Percentiles rank a stretch among this genome's conserved stretches.
Conservation (phyloP, 768 basidiomycete genomes). For the Obba rivulosa region DNA sequence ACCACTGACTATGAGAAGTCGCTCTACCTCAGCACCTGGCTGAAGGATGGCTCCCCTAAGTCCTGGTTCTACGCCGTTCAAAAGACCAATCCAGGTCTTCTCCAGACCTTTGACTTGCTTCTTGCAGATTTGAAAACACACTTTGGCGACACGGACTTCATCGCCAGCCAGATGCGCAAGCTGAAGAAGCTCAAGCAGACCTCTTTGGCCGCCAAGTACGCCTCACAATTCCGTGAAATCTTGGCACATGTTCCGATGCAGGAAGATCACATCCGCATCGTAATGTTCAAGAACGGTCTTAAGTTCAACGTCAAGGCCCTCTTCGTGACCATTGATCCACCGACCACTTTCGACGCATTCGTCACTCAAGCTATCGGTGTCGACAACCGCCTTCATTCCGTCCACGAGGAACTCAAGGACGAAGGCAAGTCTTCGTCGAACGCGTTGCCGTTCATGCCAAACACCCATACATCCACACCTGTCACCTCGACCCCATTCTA, state of each 20-base stretch:
- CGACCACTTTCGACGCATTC: constrained; percentile 2
- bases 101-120: background rate
- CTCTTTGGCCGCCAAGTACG: constrained; percentile 23
- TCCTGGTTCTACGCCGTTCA: background rate
- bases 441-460: background rate
- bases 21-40: constrained; percentile 1
- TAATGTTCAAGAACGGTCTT: constrained; percentile 25
- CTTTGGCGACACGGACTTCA: constrained; percentile 5
- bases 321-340: constrained; percentile 3
- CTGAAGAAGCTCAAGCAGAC: constrained; percentile 28
- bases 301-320: constrained; percentile 23
- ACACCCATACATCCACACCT: background rate
- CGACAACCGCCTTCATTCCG: constrained; percentile 9
- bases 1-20: constrained; percentile 4
- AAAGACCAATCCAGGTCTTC: background rate
- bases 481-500: background rate
- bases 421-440: background rate
- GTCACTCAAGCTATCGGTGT: background rate
- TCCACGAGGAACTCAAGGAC: background rate
- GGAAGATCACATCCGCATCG: constrained; percentile 28
- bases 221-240: constrained; percentile 23
- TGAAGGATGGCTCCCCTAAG: constrained; percentile 3
- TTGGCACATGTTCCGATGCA: constrained; percentile 22
- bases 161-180: constrained; percentile 19
- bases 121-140: background rate